A percentile compares a stretch with the other conserved stretches of the same genome.
Evolutionary conservation across 2,329 filamentous ascomycete species (phyloP).

Genomic region (Trichoderma semiorbis): DNA sequence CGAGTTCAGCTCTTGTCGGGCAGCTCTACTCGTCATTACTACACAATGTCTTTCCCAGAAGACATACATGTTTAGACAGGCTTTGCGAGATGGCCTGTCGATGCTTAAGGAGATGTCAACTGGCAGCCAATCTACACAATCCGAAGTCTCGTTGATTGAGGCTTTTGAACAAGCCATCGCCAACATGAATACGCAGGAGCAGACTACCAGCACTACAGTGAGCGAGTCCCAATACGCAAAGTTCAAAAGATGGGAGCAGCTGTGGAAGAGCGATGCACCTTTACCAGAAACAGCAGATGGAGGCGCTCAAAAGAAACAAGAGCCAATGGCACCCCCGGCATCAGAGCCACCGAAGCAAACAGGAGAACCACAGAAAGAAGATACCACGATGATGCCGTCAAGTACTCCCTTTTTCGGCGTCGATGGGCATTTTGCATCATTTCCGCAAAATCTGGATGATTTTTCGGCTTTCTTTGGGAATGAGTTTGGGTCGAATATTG

Average conservation of each 20-base stretch:
- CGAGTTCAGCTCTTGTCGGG: conserved; percentile 54
- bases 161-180: conserved; percentile 47
- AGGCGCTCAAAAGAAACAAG: conserved; percentile 17
- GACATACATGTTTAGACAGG: conserved; percentile 41
- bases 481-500: conserved; percentile 31
- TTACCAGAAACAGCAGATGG: conserved; percentile 27
- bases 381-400: conserved; percentile 27
- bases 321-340: neutral
- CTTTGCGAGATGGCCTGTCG: conserved; percentile 46
- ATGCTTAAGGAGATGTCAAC: conserved; percentile 53
- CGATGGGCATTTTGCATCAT: conserved; percentile 36
- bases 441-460: conserved; percentile 39
- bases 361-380: conserved; percentile 22
- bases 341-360: conserved; percentile 14
- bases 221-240: conserved; percentile 49
- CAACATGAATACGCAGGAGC: conserved; percentile 43
- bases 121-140: conserved; percentile 50
- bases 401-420: conserved; percentile 36
- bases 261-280: conserved; percentile 41
- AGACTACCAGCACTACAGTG: conserved; percentile 28
- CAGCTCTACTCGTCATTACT: conserved; percentile 48
- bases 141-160: conserved; percentile 51
- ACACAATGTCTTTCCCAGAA: conserved; percentile 38
- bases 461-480: conserved; percentile 34
- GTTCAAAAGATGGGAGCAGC: conserved; percentile 51